Base-by-base conservation (phyloP, 176 grass and related monocot genomes). In the Cymbopogon citratus region DNA sequence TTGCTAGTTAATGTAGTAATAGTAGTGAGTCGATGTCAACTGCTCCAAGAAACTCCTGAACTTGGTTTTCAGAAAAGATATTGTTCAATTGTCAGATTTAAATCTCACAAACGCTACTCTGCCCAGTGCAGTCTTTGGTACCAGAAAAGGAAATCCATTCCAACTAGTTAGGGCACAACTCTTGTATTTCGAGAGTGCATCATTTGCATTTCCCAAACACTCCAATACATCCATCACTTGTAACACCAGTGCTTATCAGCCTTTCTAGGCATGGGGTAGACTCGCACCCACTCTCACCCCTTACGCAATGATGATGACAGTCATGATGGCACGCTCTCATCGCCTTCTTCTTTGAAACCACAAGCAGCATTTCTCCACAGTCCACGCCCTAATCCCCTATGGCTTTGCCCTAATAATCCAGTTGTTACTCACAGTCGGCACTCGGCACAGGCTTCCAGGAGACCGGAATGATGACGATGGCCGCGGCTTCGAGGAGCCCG, bases 271-370 rank as follows among this genome's bases (percentile, higher is more conserved):
- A 38, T 76, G 80, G 87, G 70, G 51, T 54, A 76, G 82, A 25
- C 76, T 82, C 54, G 74, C 44, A 16, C 46, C 44, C 49, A 63
- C 77, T 7, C 71, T 69, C 71, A 16, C 26, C 26, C 34, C 41
- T 81, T 10, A 81, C 66, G 87, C 67, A 43, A 81, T 81, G 66
- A 81, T 78, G 61, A 78, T 82, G 71, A 63, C 73, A 65, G 60
- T 33, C 43, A 63, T 64, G 52, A 28, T 25, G 44, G 19, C 46
- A 81, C 19, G 46, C 71, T 74, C 6, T 0, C 8, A 6, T 19
- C 15, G 48, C 49, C 27, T 2, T 44, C 27, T 7, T 54, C n/a
- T 46, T 35, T 65, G 59, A 75, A 33, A 71, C 36, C 21, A 45
- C 18, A n/a, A n/a, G n/a, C 43, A 12, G 49, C 19, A 54, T 52